phyloP scores from a whole-genome alignment of 78 protist genomes.

The Protostelium mycophagum region DNA sequence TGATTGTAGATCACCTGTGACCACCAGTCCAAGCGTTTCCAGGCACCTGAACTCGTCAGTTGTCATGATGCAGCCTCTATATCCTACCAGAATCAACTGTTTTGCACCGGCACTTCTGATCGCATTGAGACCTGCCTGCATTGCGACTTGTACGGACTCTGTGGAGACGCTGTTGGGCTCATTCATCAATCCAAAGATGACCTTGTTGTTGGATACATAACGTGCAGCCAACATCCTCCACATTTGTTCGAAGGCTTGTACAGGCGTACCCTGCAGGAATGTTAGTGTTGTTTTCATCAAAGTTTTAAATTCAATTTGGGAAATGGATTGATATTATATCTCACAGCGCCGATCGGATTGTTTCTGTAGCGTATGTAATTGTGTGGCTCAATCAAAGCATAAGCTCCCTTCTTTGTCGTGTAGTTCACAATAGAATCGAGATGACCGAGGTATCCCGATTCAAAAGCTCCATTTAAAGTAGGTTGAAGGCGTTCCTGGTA shows the following conservation, averaged over 20 bases:
- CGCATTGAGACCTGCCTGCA: background rate
- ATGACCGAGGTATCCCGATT: background rate
- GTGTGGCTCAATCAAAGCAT: background rate
- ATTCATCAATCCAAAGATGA: background rate
- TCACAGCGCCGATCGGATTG: background rate
- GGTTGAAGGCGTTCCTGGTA: background rate
- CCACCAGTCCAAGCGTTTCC: background rate
- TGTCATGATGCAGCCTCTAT: too few relatives aligned
- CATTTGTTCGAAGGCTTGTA: background rate
- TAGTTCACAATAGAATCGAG: background rate
- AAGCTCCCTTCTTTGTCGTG: background rate
- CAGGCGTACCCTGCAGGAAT: background rate
- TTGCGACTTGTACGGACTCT: background rate
- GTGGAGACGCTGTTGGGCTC: background rate
- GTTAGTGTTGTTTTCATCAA: background rate
- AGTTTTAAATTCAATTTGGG: background rate
- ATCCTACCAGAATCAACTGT: background rate
- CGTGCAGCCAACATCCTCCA: background rate
- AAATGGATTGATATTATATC: too few relatives aligned
- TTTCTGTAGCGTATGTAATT: background rate
- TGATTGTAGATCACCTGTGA: background rate
- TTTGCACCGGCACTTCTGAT: background rate
- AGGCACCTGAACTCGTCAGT: too few relatives aligned
- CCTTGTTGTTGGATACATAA: background rate
- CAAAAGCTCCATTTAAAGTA: background rate